Evolutionary conservation across 176 grass and related monocot species (phyloP).

Genomic region (maize (Zea mays)): Zm-B73-REFERENCE-NAM-5.0 NC_050100.1:25089001-25089500

Average conservation of each 20-base stretch:
- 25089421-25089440: background rate
- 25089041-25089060: background rate
- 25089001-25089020: background rate
- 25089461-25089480: conserved; percentile 26
- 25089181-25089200: conserved; percentile 83
- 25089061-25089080: background rate
- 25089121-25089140: background rate
- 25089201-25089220: conserved; percentile 84
- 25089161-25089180: conserved; percentile 90
- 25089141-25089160: background rate
- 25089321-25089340: conserved; percentile 97
- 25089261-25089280: conserved; percentile 69
- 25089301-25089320: conserved; percentile 83
- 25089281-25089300: conserved; percentile 89
- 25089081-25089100: too few species aligned
- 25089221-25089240: conserved; percentile 86
- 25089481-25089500: background rate
- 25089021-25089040: background rate
- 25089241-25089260: conserved; percentile 79
- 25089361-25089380: conserved; percentile 44
- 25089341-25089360: conserved; percentile 85
- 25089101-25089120: background rate
- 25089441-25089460: background rate
- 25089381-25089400: conserved; percentile 13
- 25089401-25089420: background rate